These are phyloP conservation scores for Orbilia quercus DNA, from an alignment of 2,329 filamentous ascomycete species.

Conservation along the genomic window DNA sequence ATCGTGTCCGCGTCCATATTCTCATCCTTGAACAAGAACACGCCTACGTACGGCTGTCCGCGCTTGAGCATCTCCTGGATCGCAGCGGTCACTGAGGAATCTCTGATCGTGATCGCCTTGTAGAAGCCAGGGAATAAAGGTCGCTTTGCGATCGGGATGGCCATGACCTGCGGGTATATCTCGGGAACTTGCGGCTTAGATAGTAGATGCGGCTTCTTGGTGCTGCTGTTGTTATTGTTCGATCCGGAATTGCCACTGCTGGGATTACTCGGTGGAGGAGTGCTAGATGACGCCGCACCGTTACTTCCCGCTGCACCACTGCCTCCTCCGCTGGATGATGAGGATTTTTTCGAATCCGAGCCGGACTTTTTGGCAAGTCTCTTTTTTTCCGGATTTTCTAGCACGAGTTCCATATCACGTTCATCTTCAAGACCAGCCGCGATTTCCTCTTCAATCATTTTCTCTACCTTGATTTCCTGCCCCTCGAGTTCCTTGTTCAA, in stretches of 20 bases:
- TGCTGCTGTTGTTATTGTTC: constrained; percentile 75
- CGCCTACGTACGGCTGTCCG: constrained; percentile 95
- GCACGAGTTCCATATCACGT: too few species aligned
- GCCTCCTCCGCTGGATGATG: constrained; percentile 63
- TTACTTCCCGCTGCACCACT: constrained; percentile 71
- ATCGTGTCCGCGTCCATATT: constrained; percentile 94
- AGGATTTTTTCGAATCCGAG: constrained; percentile 58
- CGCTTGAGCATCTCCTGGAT: constrained; percentile 97
- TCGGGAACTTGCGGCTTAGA: constrained; percentile 93
- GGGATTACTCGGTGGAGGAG: constrained; percentile 66
- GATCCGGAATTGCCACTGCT: constrained; percentile 69
- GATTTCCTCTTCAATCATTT: too few species aligned
- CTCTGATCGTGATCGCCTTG: constrained; percentile 96
- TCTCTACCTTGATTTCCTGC: too few species aligned
- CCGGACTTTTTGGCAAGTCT: constrained; percentile 66
- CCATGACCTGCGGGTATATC: constrained; percentile 96
- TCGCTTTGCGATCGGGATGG: constrained; percentile 92
- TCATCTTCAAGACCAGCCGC: too few species aligned
- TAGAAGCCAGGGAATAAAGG: constrained; percentile 98
- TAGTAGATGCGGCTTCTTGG: constrained; percentile 74
- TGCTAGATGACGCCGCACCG: constrained; percentile 67
- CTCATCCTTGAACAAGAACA: constrained; percentile 97
- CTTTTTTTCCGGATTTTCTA: too few species aligned
- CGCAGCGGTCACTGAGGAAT: constrained; percentile 88
- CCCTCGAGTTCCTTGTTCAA: constrained; percentile 56